phyloP scores from a whole-genome alignment of 1,284 basidiomycete species.

The Fomitiporia mediterranea region DNA sequence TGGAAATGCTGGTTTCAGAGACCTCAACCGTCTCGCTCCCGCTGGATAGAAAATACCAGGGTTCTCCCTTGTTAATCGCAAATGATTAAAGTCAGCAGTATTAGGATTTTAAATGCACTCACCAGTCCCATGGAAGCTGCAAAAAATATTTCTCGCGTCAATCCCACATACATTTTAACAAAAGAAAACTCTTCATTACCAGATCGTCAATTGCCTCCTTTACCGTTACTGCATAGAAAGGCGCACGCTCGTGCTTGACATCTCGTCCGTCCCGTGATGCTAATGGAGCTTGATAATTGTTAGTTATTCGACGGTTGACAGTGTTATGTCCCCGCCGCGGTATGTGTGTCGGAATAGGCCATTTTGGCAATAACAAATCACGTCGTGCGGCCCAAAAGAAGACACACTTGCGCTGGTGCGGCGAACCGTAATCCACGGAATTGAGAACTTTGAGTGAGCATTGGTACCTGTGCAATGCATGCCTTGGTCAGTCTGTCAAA shows the following conservation, averaged over 20 bases:
- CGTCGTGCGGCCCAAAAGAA: slow-evolving; percentile 62
- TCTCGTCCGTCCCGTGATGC: slow-evolving; percentile 25
- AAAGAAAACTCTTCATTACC: slow-evolving; percentile 39
- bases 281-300: slow-evolving; percentile 4
- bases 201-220: slow-evolving; percentile 60
- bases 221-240: slow-evolving; percentile 50
- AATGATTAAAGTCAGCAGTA: background rate
- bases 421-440: slow-evolving; percentile 63
- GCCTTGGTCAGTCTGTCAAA: background rate
- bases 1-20: background rate
- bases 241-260: slow-evolving; percentile 42
- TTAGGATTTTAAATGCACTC: slow-evolving; percentile 15
- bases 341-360: slow-evolving; percentile 56
- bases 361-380: slow-evolving; percentile 51
- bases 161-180: background rate
- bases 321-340: slow-evolving; percentile 37
- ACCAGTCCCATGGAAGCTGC: slow-evolving; percentile 65
- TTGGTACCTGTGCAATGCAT: slow-evolving; percentile 58
- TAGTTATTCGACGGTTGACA: slow-evolving; percentile 6
- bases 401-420: slow-evolving; percentile 58
- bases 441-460: slow-evolving; percentile 59
- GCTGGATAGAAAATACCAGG: background rate
- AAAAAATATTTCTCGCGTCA: slow-evolving; percentile 1
- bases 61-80: slow-evolving; percentile 12
- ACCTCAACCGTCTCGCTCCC: background rate